phyloP scores from a whole-genome alignment of 495 filamentous ascomycete species.

The Articulospora tetracladia region DNA sequence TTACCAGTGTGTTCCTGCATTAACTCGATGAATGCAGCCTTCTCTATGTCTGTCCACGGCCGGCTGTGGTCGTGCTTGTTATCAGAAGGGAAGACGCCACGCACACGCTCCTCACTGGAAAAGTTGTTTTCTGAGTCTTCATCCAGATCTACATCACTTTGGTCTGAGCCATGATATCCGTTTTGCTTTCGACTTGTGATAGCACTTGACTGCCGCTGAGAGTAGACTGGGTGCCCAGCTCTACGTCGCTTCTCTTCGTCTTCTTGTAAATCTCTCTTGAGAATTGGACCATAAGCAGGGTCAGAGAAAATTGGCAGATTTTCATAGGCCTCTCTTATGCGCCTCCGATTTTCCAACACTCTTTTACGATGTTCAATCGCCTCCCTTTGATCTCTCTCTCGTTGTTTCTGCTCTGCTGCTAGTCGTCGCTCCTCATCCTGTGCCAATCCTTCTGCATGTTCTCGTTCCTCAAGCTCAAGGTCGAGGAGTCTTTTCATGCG shows the following conservation, averaged over 20 bases:
- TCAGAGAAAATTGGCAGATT: no score
- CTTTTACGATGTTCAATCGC: background rate
- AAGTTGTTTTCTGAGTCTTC: background rate
- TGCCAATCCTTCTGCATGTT: background rate
- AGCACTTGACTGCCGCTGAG: background rate
- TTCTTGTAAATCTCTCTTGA: no score
- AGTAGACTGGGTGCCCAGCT: no score
- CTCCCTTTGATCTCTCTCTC: background rate
- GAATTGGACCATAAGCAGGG: no score
- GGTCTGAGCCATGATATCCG: no score
- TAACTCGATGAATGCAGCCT: background rate
- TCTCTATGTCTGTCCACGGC: background rate
- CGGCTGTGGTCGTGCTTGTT: background rate
- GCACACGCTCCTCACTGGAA: background rate
- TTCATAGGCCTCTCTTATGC: background rate
- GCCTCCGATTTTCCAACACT: background rate
- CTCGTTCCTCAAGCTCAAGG: background rate
- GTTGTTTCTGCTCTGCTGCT: background rate
- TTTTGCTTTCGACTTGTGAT: no score
- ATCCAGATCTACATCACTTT: background rate
- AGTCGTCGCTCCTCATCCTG: background rate
- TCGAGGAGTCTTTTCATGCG: background rate
- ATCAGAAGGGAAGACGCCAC: background rate
- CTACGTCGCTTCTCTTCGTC: no score
- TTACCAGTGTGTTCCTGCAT: background rate